Evolutionary conservation across 257 asterid species (phyloP).

Genomic region (Linderniella brevidens): DNA sequence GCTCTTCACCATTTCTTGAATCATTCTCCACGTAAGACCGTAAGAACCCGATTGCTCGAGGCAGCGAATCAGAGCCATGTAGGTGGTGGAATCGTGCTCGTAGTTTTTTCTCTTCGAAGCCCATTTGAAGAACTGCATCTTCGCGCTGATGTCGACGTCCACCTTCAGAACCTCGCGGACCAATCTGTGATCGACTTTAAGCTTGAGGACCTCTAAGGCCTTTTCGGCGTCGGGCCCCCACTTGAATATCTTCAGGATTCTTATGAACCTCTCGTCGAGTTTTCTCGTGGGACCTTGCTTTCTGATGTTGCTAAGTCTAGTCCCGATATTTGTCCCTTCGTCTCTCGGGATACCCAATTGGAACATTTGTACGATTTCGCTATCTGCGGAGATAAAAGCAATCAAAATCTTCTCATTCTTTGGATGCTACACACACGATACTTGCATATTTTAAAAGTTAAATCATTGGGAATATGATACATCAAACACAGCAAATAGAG

Average conservation of each 20-base stretch:
- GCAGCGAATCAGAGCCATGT: conserved; percentile 51
- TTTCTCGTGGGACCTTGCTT: conserved; percentile 26
- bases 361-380: conserved; percentile 75
- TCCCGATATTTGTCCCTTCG: conserved; percentile 14
- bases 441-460: too few relatives aligned
- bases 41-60: conserved; percentile 47
- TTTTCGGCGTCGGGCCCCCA: conserved; percentile 95
- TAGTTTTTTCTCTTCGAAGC: conserved; percentile 73
- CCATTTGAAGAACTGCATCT: conserved; percentile 77
- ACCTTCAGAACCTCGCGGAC: conserved; percentile 65
- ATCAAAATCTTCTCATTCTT: not conserved
- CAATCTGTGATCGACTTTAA: conserved; percentile 58
- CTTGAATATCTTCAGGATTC: conserved; percentile 80
- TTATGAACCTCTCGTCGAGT: conserved; percentile 70
- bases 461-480: too few relatives aligned
- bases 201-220: conserved; percentile 63
- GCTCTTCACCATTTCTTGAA: conserved; percentile 66
- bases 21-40: conserved; percentile 70
- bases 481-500: too few relatives aligned
- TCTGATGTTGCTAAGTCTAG: conserved; percentile 8
- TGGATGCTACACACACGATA: too few relatives aligned
- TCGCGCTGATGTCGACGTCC: conserved; percentile 65
- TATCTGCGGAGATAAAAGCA: conserved; percentile 28
- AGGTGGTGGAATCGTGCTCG: conserved; percentile 60
- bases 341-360: conserved; percentile 41